Evolutionary conservation across 441 rosid species (phyloP).

Genomic region (Pelargonium fulgidum): DNA sequence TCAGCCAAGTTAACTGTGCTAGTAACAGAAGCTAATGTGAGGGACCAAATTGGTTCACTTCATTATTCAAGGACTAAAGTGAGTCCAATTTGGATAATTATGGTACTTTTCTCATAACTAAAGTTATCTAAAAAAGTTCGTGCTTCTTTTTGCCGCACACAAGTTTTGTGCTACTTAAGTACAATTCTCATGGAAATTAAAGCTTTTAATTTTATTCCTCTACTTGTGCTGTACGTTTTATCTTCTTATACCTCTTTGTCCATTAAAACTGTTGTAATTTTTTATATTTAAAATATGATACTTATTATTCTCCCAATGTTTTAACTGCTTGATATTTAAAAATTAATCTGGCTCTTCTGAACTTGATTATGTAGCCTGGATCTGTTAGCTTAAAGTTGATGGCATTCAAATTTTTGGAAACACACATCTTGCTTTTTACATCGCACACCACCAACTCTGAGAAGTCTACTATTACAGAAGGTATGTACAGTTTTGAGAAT

Average conservation of each 20-base stretch:
- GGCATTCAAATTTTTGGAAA: conserved; percentile 93
- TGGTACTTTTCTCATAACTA: no score
- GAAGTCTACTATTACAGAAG: conserved; percentile 44
- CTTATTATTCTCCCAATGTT: background rate
- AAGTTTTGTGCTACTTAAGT: no score
- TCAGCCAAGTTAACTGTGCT: no score
- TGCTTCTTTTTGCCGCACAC: no score
- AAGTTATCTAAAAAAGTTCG: no score
- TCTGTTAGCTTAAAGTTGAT: conserved; percentile 61
- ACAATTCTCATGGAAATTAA: no score
- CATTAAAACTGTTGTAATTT: background rate
- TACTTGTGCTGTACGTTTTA: background rate
- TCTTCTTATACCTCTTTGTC: background rate
- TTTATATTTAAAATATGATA: background rate
- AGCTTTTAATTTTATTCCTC: background rate
- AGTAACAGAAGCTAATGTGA: no score
- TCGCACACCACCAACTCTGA: conserved; percentile 60
- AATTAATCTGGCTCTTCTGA: conserved; percentile 24
- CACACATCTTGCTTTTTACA: conserved; percentile 66
- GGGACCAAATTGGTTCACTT: no score
- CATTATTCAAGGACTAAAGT: no score
- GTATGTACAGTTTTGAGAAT: conserved; percentile 43
- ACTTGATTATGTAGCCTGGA: conserved; percentile 63
- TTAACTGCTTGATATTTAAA: background rate
- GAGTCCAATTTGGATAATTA: no score